These are phyloP conservation scores for Aspergillus neoniger DNA, from an alignment of 2,329 filamentous ascomycete species.

Conservation along the genomic window DNA sequence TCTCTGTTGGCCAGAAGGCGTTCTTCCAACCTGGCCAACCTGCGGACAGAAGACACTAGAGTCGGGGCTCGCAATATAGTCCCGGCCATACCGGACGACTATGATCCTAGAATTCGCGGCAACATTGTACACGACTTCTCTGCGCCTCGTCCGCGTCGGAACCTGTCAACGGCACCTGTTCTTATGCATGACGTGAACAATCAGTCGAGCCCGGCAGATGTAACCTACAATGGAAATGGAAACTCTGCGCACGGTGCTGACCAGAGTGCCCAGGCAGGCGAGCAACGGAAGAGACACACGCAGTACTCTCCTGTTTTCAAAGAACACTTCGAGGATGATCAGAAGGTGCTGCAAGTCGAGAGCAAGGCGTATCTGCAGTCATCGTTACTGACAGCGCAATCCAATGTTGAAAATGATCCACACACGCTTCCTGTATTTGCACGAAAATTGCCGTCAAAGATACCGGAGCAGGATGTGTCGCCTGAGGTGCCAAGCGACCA, in stretches of 20 bases:
- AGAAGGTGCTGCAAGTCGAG: constrained; percentile 42
- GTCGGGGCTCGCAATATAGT: constrained; percentile 52
- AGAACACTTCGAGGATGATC: constrained; percentile 61
- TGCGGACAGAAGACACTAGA: constrained; percentile 53
- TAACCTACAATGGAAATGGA: constrained; percentile 12
- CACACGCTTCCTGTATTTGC: constrained; percentile 47
- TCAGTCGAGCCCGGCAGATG: constrained; percentile 17
- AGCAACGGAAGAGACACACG: constrained; percentile 36
- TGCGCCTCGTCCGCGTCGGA: constrained; percentile 54
- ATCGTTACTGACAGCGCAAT: constrained; percentile 35
- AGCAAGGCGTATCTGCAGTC: constrained; percentile 48
- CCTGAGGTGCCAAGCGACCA: constrained; percentile 14
- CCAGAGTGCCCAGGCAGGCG: constrained; percentile 19
- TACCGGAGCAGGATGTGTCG: constrained; percentile 30
- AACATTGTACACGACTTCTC: constrained; percentile 67
- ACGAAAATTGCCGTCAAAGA: constrained; percentile 41
- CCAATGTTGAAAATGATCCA: constrained; percentile 31
- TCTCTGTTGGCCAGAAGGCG: constrained; percentile 59
- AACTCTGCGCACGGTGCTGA: constrained; percentile 16
- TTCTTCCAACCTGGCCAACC: constrained; percentile 53
- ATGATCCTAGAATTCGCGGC: constrained; percentile 64
- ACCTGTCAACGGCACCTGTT: constrained; percentile 31
- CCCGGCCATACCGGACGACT: constrained; percentile 59
- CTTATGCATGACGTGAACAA: constrained; percentile 16
- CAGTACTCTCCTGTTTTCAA: constrained; percentile 61